A percentile compares a stretch with the other conserved stretches of the same genome.
phyloP scores from a whole-genome alignment of 2,329 filamentous ascomycete species.

The Orbilia blumenaviensis region DNA sequence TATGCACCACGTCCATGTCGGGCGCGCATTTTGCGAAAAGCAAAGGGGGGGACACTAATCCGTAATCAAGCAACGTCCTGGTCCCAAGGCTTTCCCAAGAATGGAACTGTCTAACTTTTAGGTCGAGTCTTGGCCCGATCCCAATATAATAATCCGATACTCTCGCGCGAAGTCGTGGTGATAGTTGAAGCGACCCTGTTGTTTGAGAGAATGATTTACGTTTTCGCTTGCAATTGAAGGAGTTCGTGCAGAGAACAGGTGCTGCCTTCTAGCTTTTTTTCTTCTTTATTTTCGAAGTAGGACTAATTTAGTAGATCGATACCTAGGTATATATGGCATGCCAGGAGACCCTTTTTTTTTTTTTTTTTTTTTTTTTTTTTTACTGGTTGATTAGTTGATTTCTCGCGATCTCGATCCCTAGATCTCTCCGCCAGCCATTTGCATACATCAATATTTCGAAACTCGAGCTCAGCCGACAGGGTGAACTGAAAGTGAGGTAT shows the following conservation, averaged over 20 bases:
- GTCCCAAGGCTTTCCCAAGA: constrained; percentile 30
- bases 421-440: no score
- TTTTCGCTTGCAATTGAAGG: constrained; percentile 17
- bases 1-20: neutral
- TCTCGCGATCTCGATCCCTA: no score
- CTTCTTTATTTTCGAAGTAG: no score
- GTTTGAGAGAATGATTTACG: constrained; percentile 33
- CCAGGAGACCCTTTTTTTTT: no score
- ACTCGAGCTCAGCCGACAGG: neutral
- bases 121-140: constrained; percentile 43
- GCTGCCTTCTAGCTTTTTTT: no score
- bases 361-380: no score
- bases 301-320: no score
- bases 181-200: constrained; percentile 16
- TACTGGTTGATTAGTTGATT: no score
- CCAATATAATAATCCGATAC: constrained; percentile 46
- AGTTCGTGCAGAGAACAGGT: constrained; percentile 3
- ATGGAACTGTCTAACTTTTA: constrained; percentile 18
- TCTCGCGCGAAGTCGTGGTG: neutral
- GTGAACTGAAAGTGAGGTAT: no score
- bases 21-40: constrained; percentile 7
- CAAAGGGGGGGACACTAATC: constrained; percentile 9
- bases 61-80: constrained; percentile 22
- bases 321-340: no score
- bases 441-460: no score